A percentile compares a stretch with the other conserved stretches of the same genome.
Evolutionary conservation across 202 grass and related monocot genomes (phyloP).

Genomic region (Schoenoplectus triqueter): DNA sequence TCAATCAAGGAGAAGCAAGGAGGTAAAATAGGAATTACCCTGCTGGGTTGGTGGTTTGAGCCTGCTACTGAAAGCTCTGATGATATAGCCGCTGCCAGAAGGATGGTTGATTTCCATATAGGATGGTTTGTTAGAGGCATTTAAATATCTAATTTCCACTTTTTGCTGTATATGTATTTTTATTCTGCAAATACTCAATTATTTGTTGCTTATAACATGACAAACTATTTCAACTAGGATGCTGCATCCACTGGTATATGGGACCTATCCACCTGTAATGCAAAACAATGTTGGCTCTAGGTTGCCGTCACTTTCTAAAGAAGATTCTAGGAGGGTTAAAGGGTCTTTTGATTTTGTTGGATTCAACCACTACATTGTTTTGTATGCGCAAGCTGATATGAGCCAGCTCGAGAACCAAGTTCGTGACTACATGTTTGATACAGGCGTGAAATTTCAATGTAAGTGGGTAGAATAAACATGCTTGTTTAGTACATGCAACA

Average conservation of each 20-base stretch:
- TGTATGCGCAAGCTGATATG: constrained; percentile 58
- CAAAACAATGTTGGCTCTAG: constrained; percentile 63
- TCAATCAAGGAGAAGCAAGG: constrained; percentile 63
- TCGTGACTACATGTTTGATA: constrained; percentile 66
- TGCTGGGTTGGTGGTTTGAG: constrained; percentile 79
- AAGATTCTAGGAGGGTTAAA: constrained; percentile 49
- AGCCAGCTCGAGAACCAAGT: constrained; percentile 43
- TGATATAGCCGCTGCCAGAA: constrained; percentile 68
- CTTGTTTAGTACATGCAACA: not conserved
- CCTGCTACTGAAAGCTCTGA: constrained; percentile 54
- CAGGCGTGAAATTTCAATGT: constrained; percentile 58
- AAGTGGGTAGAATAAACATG: constrained; percentile 30
- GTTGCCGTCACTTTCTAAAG: constrained; percentile 55
- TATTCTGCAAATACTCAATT: not conserved
- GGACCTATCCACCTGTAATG: constrained; percentile 82
- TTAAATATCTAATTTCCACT: not conserved
- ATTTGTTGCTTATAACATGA: not conserved
- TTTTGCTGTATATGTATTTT: not conserved
- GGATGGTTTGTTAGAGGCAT: constrained; percentile 64
- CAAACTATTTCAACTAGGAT: constrained; percentile 45
- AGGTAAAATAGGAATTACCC: constrained; percentile 70
- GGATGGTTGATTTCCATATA: constrained; percentile 89
- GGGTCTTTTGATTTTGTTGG: constrained; percentile 87
- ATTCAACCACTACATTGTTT: constrained; percentile 69
- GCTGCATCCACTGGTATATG: constrained; percentile 73